These are phyloP conservation scores for Funneliformis caledonium DNA, from an alignment of 371 early-diverging fungal species.

Conservation along the genomic window DNA sequence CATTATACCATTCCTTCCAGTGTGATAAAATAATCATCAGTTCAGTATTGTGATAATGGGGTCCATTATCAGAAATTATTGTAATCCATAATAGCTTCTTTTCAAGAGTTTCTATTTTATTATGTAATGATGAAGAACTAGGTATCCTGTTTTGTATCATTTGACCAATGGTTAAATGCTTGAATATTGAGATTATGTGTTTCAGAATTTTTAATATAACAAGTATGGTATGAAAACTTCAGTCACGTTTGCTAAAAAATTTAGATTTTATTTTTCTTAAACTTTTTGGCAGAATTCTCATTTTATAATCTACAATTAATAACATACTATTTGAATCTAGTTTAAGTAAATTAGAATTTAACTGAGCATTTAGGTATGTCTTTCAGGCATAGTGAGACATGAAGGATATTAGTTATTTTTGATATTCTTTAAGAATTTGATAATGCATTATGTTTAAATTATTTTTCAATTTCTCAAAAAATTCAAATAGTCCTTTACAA, in stretches of 20 bases:
- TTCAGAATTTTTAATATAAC: no score
- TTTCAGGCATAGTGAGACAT: neutral
- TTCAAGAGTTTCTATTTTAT: neutral
- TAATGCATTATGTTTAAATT: no score
- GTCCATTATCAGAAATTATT: neutral
- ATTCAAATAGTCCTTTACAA: neutral
- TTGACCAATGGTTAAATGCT: neutral
- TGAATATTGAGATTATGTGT: no score
- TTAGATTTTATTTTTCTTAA: no score
- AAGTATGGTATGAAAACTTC: no score
- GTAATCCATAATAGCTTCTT: neutral
- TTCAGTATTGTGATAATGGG: neutral
- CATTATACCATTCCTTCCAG: neutral
- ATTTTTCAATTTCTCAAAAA: no score
- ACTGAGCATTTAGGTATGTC: slow-evolving; percentile 14
- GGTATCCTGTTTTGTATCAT: neutral
- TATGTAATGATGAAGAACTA: neutral
- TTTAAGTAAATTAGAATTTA: no score
- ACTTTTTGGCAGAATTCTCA: no score
- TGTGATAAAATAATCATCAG: neutral
- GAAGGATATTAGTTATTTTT: neutral
- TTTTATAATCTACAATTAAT: no score
- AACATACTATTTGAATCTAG: no score
- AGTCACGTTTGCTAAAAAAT: no score
- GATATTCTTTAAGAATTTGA: slow-evolving; percentile 3